Evolutionary conservation across 2,329 filamentous ascomycete genomes (phyloP).

Genomic region (Nemania sp.): DNA sequence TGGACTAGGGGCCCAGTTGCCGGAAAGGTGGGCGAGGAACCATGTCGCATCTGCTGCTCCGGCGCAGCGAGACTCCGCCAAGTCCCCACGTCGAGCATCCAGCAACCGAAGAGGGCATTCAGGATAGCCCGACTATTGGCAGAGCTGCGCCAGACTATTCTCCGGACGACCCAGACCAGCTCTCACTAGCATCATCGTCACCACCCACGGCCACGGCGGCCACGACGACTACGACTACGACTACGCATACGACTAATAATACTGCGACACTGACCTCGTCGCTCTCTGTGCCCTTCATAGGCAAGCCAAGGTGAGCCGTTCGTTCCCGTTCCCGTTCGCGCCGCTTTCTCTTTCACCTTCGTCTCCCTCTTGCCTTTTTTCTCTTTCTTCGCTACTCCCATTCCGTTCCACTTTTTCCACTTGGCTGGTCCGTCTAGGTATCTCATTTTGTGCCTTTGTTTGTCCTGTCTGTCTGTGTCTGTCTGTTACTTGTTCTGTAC

Average conservation of each 20-base stretch:
- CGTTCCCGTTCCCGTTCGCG: neutral
- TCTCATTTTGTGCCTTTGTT: too few species aligned
- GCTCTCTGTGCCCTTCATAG: slow-evolving; percentile 8
- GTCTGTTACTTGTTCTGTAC: too few species aligned
- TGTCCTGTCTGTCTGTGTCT: too few species aligned
- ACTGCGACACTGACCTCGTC: too few species aligned
- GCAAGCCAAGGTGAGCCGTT: slow-evolving; percentile 13
- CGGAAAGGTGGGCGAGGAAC: neutral
- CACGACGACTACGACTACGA: slow-evolving; percentile 15
- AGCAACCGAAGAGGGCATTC: slow-evolving; percentile 33
- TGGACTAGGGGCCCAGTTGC: slow-evolving; percentile 4
- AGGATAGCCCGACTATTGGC: slow-evolving; percentile 54
- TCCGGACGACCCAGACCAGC: slow-evolving; percentile 17
- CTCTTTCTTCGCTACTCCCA: neutral
- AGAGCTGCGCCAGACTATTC: slow-evolving; percentile 40
- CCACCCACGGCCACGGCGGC: slow-evolving; percentile 30
- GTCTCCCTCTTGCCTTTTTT: neutral
- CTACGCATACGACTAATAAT: too few species aligned
- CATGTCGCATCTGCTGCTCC: slow-evolving; percentile 58
- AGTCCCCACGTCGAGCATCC: slow-evolving; percentile 33
- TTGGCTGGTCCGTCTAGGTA: too few species aligned
- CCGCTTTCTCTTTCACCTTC: neutral
- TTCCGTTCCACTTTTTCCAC: neutral
- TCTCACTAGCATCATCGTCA: slow-evolving; percentile 11
- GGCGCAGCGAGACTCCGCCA: slow-evolving; percentile 48